Base-by-base conservation (phyloP, 176 grass and related monocot genomes). In the Lolium perenne region DNA sequence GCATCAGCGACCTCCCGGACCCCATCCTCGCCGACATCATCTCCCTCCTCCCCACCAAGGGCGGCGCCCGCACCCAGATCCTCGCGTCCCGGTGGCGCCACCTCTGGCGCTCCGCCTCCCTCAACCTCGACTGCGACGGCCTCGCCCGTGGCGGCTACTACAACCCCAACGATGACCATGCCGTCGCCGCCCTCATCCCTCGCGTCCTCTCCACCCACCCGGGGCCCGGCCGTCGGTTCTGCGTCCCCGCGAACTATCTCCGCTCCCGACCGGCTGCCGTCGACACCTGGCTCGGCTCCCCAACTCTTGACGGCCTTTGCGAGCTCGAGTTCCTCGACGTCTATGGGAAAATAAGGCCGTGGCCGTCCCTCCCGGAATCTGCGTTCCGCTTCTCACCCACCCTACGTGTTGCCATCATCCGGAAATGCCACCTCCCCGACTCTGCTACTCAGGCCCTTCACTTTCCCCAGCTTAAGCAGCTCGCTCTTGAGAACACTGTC, bases 381-480 rank as follows among this genome's bases (percentile, higher is more conserved):
- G 64, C 71, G 35, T 88, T 92, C 50, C 87, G 74, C 17, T 75
- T 76, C 82, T 84, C 26, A 1, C 17, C 26, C 20, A 51, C 23
- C 17, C 71, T 84, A 11, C 18, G 40, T 0, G 70, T 75, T 2
- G 46, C 12, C 3, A 83, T 55, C 38, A 25, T 85, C 46, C 0
- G 45, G 2, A 16, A 41, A 18, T 85, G 58, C 20, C 3, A 41
- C 10, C 23, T 84, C 57, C 26, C 4, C 0, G 25, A 63, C 17
- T 2, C 7, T 16, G n/a, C 1, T 0, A 16, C 29, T 0, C 10
- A 49, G 1, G 8, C 0, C 16, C 1, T 84, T 15, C 41, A 22
- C 5, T 84, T 75, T 26, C 71, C 82, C 7, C 1, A 40, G 7
- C 82, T 84, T 26, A 65, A 38, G 54, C 18, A 48, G 14, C 81